Percentiles rank a stretch among this genome's conserved stretches.
phyloP scores from a whole-genome alignment of 2,329 filamentous ascomycete genomes.

The Ophiostoma populinum region DNA sequence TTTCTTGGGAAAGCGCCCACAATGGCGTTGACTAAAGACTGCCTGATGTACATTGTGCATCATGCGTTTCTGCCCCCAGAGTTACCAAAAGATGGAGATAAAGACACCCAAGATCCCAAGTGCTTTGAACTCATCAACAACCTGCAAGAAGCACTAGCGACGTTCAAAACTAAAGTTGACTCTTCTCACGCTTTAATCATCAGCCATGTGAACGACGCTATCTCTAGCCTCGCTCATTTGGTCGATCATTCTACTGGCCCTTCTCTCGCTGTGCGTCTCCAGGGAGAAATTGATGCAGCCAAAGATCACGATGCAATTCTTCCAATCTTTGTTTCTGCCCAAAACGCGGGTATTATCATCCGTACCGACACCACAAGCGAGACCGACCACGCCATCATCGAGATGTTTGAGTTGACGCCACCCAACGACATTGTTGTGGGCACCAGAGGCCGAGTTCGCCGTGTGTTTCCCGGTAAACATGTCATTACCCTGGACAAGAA shows the following conservation, averaged over 20 bases:
- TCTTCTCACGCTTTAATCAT: too few species aligned
- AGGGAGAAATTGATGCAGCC: too few species aligned
- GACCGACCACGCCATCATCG: constrained; percentile 13
- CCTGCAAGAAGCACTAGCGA: not conserved
- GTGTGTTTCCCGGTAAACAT: constrained; percentile 16
- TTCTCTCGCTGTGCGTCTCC: too few species aligned
- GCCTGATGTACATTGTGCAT: constrained; percentile 1
- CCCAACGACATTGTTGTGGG: constrained; percentile 13
- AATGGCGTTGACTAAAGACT: too few species aligned
- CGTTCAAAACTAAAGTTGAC: not conserved
- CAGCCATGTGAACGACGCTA: too few species aligned
- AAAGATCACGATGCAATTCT: constrained; percentile 7
- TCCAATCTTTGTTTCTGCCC: constrained; percentile 15
- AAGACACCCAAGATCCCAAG: not conserved
- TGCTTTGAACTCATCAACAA: not conserved
- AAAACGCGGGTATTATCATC: constrained; percentile 21
- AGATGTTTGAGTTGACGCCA: constrained; percentile 20
- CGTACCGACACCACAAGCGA: constrained; percentile 11
- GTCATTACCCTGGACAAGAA: constrained; percentile 11
- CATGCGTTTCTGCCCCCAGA: constrained; percentile 2
- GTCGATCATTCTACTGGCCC: not conserved
- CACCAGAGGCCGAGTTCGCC: constrained; percentile 16
- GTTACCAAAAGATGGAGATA: not conserved
- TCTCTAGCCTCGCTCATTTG: too few species aligned
- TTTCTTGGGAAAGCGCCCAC: too few species aligned